A percentile compares a stretch with the other conserved stretches of the same genome.
phyloP scores from a whole-genome alignment of 1,284 basidiomycete genomes.

The Polyporus tsugae region DNA sequence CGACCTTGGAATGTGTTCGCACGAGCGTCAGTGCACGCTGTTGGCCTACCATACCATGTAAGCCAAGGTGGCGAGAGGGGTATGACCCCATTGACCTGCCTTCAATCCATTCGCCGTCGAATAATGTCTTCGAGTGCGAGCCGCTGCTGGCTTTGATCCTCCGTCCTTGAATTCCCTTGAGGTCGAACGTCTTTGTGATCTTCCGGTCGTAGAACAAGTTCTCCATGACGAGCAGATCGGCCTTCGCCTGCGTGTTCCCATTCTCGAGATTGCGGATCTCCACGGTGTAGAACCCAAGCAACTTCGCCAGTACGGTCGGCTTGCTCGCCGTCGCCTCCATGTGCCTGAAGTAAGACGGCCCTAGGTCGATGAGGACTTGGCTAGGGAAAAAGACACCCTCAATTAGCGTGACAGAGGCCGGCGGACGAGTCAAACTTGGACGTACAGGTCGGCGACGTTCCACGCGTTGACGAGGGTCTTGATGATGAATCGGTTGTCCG shows the following conservation, averaged over 20 bases:
- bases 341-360: constrained; percentile 79
- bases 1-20: constrained; percentile 72
- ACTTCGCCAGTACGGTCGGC: constrained; percentile 76
- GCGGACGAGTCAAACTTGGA: constrained; percentile 27
- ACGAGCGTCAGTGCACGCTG: constrained; percentile 70
- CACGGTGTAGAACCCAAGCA: constrained; percentile 82
- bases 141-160: constrained; percentile 62
- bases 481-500: constrained; percentile 79
- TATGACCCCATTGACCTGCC: constrained; percentile 45
- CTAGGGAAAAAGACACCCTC: constrained; percentile 46
- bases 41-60: constrained; percentile 54
- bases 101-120: constrained; percentile 86
- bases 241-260: constrained; percentile 67
- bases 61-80: background rate
- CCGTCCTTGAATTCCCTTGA: constrained; percentile 81
- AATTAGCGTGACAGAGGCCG: constrained; percentile 9
- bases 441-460: constrained; percentile 85
- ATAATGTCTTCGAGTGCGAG: constrained; percentile 61
- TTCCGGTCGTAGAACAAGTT: constrained; percentile 79
- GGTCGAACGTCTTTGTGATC: constrained; percentile 74
- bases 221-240: constrained; percentile 84
- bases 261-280: constrained; percentile 79
- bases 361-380: constrained; percentile 78
- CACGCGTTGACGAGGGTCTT: constrained; percentile 85
- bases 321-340: constrained; percentile 72